Percentiles rank a stretch among this genome's conserved stretches.
Evolutionary conservation across 2,329 filamentous ascomycete species (phyloP).

Genomic region (Botryotinia convoluta): DNA sequence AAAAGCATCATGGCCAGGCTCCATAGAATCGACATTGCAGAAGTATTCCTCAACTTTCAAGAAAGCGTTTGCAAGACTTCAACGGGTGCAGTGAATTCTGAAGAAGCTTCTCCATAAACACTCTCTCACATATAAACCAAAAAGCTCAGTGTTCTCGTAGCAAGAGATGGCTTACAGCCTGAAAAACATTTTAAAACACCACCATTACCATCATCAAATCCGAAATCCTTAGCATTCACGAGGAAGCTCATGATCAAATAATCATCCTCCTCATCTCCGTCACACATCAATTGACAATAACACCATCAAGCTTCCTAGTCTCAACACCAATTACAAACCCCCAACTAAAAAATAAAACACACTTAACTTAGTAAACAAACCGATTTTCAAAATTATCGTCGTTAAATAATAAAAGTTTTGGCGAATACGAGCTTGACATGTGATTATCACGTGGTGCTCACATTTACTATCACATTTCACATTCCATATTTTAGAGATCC

Average conservation of each 20-base stretch:
- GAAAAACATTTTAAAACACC: too few relatives aligned
- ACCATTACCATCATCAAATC: too few relatives aligned
- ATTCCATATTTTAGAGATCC: too few relatives aligned
- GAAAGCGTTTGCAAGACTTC: background rate
- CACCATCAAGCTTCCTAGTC: background rate
- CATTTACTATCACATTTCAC: background rate
- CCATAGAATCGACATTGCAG: background rate
- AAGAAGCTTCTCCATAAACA: too few relatives aligned
- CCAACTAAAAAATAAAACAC: too few relatives aligned
- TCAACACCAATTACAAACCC: too few relatives aligned
- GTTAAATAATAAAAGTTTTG: background rate
- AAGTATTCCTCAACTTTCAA: rapidly evolving
- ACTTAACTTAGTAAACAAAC: too few relatives aligned
- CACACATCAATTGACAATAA: background rate
- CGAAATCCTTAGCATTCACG: too few relatives aligned
- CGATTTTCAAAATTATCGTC: background rate
- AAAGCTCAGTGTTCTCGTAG: too few relatives aligned
- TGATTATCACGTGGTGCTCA: background rate
- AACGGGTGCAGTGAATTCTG: background rate
- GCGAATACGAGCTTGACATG: background rate
- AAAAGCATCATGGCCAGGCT: rapidly evolving
- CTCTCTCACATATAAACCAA: too few relatives aligned
- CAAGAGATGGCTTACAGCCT: too few relatives aligned
- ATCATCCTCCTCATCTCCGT: background rate
- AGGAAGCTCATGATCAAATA: background rate